Percentiles rank a stretch among this genome's conserved stretches.
Conservation (phyloP, 257 asterid species). For the Nemophila menziesii region DNA sequence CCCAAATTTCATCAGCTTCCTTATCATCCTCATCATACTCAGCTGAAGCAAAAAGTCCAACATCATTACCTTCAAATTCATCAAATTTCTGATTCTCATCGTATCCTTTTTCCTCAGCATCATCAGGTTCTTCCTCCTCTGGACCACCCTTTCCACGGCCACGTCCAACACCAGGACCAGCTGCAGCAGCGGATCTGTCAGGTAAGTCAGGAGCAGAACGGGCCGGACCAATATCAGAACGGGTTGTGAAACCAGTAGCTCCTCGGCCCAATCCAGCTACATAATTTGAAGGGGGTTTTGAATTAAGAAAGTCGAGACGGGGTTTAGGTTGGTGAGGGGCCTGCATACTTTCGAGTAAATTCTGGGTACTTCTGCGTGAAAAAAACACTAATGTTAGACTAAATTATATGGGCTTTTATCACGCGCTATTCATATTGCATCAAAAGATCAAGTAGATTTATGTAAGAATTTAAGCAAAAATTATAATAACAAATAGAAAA, state of each 20-base stretch:
- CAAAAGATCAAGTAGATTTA: no score
- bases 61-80: slow-evolving; percentile 87
- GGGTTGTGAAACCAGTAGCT: slow-evolving; percentile 91
- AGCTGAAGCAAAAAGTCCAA: slow-evolving; percentile 79
- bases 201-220: slow-evolving; percentile 88
- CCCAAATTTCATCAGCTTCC: slow-evolving; percentile 87
- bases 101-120: slow-evolving; percentile 65
- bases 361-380: no score
- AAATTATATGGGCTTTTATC: no score
- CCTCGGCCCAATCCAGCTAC: slow-evolving; percentile 96
- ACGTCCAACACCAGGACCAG: slow-evolving; percentile 32
- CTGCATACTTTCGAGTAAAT: slow-evolving; percentile 65
- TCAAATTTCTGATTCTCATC: slow-evolving; percentile 89
- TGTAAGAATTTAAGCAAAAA: no score
- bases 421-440: no score
- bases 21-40: slow-evolving; percentile 95
- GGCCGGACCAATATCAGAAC: slow-evolving; percentile 94
- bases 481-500: no score
- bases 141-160: slow-evolving; percentile 70
- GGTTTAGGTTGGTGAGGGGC: slow-evolving; percentile 58
- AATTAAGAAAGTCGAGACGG: slow-evolving; percentile 45
- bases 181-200: slow-evolving; percentile 47
- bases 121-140: slow-evolving; percentile 68
- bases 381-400: no score
- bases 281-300: slow-evolving; percentile 67